A percentile compares a stretch with the other conserved stretches of the same genome.
Conservation (phyloP, 768 basidiomycete species). For the Boletus patriciae region DNA sequence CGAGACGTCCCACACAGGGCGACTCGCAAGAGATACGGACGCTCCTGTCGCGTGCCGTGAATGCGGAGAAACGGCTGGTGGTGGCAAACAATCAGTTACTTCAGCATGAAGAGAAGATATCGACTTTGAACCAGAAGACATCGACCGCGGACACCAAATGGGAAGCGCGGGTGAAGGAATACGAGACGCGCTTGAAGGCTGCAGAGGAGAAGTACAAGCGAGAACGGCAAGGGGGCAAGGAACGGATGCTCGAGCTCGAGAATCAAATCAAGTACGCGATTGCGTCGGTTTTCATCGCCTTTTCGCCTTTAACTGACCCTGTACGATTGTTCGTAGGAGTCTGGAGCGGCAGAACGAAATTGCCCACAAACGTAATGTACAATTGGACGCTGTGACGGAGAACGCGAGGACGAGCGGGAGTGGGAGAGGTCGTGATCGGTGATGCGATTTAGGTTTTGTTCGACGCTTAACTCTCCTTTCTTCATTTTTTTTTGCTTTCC, state of each 20-base stretch:
- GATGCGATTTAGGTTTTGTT: conserved; percentile 1
- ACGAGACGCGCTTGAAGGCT: conserved; percentile 74
- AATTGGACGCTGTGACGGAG: conserved; percentile 36
- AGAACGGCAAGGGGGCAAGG: conserved; percentile 92
- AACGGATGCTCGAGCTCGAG: conserved; percentile 72
- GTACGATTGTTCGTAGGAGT: conserved; percentile 44
- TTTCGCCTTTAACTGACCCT: not conserved
- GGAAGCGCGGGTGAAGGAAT: conserved; percentile 94
- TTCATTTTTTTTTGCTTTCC: not conserved
- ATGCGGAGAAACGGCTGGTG: conserved; percentile 85
- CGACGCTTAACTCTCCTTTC: not conserved
- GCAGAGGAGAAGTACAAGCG: conserved; percentile 92
- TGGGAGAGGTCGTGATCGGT: conserved; percentile 24
- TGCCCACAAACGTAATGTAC: conserved; percentile 67
- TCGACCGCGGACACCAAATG: conserved; percentile 79
- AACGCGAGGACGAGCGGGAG: conserved; percentile 15
- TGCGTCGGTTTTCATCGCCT: not conserved
- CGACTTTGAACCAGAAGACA: conserved; percentile 69
- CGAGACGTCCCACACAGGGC: conserved; percentile 57
- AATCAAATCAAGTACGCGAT: conserved; percentile 70
- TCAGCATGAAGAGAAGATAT: conserved; percentile 82
- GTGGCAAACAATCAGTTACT: conserved; percentile 83
- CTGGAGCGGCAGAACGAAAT: conserved; percentile 75
- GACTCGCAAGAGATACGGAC: conserved; percentile 72
- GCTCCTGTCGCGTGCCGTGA: conserved; percentile 69